Evolutionary conservation across 2,329 filamentous ascomycete genomes (phyloP).

Genomic region (Lecanicillium sp.): DNA sequence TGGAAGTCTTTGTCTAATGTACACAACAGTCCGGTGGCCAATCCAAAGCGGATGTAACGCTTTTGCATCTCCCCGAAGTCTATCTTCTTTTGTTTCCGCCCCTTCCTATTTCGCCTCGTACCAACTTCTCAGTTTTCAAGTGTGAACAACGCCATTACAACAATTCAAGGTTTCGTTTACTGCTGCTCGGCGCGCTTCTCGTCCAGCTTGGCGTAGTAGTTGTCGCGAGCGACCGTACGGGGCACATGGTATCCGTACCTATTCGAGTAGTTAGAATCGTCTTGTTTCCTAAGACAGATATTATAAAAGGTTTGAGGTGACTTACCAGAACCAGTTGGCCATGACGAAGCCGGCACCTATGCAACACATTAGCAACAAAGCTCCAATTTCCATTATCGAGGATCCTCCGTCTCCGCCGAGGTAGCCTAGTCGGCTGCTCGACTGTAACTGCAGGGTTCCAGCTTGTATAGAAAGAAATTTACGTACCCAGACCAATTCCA

Average conservation of each 20-base stretch:
- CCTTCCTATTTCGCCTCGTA: background rate
- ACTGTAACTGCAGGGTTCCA: background rate
- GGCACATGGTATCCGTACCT: constrained; percentile 59
- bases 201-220: constrained; percentile 52
- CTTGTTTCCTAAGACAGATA: background rate
- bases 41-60: background rate
- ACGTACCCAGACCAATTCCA: constrained; percentile 47
- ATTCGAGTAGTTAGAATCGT: constrained; percentile 9
- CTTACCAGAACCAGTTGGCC: constrained; percentile 51
- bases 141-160: background rate
- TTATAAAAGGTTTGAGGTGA: constrained; percentile 6
- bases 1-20: constrained; percentile 7
- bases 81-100: constrained; percentile 1
- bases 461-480: background rate
- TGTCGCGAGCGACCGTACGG: constrained; percentile 50
- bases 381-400: background rate
- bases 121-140: background rate
- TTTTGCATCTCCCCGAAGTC: constrained; percentile 1
- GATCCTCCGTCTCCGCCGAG: background rate
- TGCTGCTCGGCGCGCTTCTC: constrained; percentile 37
- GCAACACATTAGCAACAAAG: background rate
- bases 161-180: constrained; percentile 1
- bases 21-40: constrained; percentile 6
- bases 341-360: constrained; percentile 46
- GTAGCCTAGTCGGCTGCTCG: background rate